Evolutionary conservation across 306 rosid genomes (phyloP).

Genomic region (Lagenaria siceraria): DNA sequence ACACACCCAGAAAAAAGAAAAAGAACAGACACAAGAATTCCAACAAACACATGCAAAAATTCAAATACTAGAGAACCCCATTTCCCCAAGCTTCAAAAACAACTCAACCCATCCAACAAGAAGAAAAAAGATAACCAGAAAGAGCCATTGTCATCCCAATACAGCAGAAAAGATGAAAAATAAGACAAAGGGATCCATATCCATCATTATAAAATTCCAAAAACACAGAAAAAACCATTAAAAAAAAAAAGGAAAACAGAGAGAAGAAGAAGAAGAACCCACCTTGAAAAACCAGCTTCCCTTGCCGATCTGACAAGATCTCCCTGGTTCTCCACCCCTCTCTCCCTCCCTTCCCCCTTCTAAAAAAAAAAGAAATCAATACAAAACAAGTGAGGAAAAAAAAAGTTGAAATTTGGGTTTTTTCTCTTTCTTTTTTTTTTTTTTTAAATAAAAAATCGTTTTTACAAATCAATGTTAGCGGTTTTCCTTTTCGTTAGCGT

Average conservation of each 20-base stretch:
- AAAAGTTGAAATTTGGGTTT: neutral
- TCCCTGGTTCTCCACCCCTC: conserved; percentile 12
- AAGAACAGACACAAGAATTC: neutral
- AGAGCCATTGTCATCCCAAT: neutral
- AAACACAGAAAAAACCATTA: neutral
- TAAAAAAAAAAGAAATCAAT: neutral
- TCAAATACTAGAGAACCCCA: neutral
- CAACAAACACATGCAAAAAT: neutral
- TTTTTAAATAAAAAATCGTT: neutral
- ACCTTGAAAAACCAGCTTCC: conserved; percentile 22
- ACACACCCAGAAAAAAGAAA: no score
- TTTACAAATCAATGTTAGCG: conserved; percentile 20
- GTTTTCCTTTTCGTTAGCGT: conserved; percentile 23
- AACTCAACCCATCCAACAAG: neutral
- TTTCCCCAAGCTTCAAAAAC: neutral
- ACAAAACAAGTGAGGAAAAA: neutral
- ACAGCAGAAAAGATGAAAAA: conserved; percentile 9
- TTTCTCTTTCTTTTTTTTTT: neutral
- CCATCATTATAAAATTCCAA: neutral
- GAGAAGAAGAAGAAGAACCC: neutral
- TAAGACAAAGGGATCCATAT: conserved; percentile 15
- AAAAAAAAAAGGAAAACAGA: neutral
- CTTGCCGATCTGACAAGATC: conserved; percentile 61
- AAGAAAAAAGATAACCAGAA: neutral
- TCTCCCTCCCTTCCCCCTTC: neutral